Conservation (phyloP, 805 yeast genomes). For the Metschnikowia matae region DNA sequence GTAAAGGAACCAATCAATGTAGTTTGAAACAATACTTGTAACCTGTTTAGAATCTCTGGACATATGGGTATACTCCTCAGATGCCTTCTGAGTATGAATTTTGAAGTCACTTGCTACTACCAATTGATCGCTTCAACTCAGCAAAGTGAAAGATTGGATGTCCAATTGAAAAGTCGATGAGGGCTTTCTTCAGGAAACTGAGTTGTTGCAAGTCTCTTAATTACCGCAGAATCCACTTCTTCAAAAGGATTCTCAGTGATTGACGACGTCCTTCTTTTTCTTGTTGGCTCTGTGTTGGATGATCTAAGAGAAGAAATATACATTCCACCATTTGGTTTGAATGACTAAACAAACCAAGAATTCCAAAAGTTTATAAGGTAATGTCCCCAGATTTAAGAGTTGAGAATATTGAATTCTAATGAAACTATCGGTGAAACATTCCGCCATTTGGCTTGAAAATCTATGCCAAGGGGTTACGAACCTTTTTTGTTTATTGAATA, state of each 20-base stretch:
- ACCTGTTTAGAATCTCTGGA: constrained; percentile 19
- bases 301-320: constrained; percentile 16
- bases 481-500: too few species aligned
- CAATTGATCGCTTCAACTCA: background rate
- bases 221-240: background rate
- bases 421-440: too few species aligned
- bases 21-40: constrained; percentile 35
- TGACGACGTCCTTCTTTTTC: constrained; percentile 1
- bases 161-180: background rate
- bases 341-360: too few species aligned
- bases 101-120: background rate
- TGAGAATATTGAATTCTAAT: too few species aligned
- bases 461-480: too few species aligned
- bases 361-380: too few species aligned
- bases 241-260: constrained; percentile 8
- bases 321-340: too few species aligned
- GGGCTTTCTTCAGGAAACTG: background rate
- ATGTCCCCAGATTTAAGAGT: too few species aligned
- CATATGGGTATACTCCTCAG: constrained; percentile 3
- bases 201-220: background rate
- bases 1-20: constrained; percentile 57
- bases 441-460: too few species aligned
- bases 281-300: constrained; percentile 2
- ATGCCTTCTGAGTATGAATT: constrained; percentile 1
- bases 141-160: background rate